Percentiles rank a stretch among this genome's conserved stretches.
These are phyloP conservation scores for Hygrophoropsis aurantiaca DNA, from an alignment of 768 basidiomycete species.

Conservation along the genomic window DNA sequence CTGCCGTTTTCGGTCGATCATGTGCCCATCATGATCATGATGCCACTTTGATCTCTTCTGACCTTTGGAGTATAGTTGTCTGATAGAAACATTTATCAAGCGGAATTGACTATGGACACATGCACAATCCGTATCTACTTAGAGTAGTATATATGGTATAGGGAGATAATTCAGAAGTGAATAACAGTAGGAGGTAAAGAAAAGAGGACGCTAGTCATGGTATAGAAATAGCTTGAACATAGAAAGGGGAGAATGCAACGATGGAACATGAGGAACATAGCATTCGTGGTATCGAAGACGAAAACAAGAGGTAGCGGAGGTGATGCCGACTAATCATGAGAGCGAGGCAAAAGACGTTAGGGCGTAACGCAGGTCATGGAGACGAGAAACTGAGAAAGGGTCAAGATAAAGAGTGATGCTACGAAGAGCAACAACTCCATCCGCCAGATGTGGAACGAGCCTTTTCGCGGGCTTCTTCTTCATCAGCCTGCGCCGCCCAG, in stretches of 20 bases:
- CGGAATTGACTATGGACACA: slow-evolving; percentile 32
- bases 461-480: slow-evolving; percentile 68
- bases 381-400: slow-evolving; percentile 12
- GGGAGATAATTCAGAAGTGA: slow-evolving; percentile 37
- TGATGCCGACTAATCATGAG: slow-evolving; percentile 12
- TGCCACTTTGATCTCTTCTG: slow-evolving; percentile 3
- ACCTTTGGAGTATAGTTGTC: too few relatives aligned
- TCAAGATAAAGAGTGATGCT: slow-evolving; percentile 20
- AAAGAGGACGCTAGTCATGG: slow-evolving; percentile 14
- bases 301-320: slow-evolving; percentile 5
- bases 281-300: slow-evolving; percentile 15
- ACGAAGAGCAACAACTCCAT: slow-evolving; percentile 71
- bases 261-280: slow-evolving; percentile 28
- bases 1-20: slow-evolving; percentile 30
- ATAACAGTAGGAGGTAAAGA: slow-evolving; percentile 26
- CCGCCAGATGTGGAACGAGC: slow-evolving; percentile 43
- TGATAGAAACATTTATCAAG: slow-evolving; percentile 1
- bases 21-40: slow-evolving; percentile 9
- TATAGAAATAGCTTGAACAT: slow-evolving; percentile 19
- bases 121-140: slow-evolving; percentile 36
- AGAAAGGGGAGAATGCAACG: slow-evolving; percentile 16
- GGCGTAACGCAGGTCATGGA: slow-evolving; percentile 2
- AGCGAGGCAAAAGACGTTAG: slow-evolving; percentile 6
- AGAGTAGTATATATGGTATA: slow-evolving; percentile 41
- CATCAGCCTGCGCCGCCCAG: slow-evolving; percentile 80